Percentiles rank a stretch among this genome's conserved stretches.
Conservation (phyloP, 805 yeast genomes). For the Cyberlindnera veronae region DNA sequence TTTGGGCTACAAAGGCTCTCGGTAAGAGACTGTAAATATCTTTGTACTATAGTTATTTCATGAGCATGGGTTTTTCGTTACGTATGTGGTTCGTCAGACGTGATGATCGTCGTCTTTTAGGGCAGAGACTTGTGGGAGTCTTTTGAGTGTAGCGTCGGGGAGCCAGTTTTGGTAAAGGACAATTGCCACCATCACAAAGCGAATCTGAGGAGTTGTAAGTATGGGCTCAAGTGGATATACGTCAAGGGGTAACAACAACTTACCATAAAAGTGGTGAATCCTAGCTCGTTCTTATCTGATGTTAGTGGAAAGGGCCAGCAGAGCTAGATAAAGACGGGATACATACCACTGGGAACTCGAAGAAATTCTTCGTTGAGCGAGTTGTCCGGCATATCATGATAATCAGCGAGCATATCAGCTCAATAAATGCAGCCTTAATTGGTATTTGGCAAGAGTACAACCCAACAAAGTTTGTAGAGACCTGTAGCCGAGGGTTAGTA, state of each 20-base stretch:
- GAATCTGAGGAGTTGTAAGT: too few species aligned
- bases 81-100: background rate
- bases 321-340: background rate
- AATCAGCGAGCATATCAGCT: background rate
- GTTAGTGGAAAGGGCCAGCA: background rate
- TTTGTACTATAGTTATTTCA: too few species aligned
- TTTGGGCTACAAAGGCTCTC: constrained; percentile 58
- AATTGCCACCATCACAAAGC: background rate
- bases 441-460: constrained; percentile 1
- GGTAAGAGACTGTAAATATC: constrained; percentile 47
- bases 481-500: constrained; percentile 33
- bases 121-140: background rate
- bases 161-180: constrained; percentile 1
- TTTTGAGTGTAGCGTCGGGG: background rate
- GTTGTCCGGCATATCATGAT: background rate
- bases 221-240: too few species aligned
- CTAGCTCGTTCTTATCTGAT: constrained; percentile 3
- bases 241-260: too few species aligned
- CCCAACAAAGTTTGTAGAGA: constrained; percentile 13
- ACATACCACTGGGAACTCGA: constrained; percentile 7
- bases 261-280: background rate
- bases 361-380: background rate
- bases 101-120: background rate
- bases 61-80: too few species aligned
- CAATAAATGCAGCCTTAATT: constrained; percentile 1